These are phyloP conservation scores for Leccinum sublutescens DNA, from an alignment of 768 basidiomycete genomes.

Conservation along the genomic window DNA sequence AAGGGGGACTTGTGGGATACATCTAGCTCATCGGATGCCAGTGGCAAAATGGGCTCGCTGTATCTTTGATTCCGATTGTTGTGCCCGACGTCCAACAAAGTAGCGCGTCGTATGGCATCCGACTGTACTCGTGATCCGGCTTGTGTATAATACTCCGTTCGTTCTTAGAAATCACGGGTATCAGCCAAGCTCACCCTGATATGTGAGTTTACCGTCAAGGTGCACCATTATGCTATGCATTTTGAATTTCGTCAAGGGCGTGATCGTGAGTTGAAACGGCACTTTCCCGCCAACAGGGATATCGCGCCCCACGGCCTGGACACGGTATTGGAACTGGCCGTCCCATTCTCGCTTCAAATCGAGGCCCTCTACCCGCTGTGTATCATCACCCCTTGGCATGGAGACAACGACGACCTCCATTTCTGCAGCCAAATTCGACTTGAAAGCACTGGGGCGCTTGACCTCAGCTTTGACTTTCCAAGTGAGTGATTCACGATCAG, in stretches of 20 bases:
- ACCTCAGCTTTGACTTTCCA: slow-evolving; percentile 84
- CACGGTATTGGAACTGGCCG: slow-evolving; percentile 76
- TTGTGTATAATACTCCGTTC: slow-evolving; percentile 75
- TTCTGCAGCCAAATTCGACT: slow-evolving; percentile 60
- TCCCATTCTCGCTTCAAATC: slow-evolving; percentile 92
- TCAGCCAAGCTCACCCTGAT: neutral
- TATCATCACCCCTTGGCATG: slow-evolving; percentile 45
- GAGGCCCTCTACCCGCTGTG: slow-evolving; percentile 73
- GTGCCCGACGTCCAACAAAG: slow-evolving; percentile 61
- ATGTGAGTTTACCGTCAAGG: slow-evolving; percentile 64
- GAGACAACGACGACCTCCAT: slow-evolving; percentile 77
- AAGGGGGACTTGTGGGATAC: slow-evolving; percentile 69
- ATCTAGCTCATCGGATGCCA: slow-evolving; percentile 65
- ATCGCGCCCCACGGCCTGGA: slow-evolving; percentile 69
- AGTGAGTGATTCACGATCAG: slow-evolving; percentile 70
- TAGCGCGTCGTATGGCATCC: slow-evolving; percentile 58
- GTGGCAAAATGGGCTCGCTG: slow-evolving; percentile 70
- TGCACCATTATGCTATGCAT: slow-evolving; percentile 71
- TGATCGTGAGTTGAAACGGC: slow-evolving; percentile 75
- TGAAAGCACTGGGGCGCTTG: slow-evolving; percentile 79
- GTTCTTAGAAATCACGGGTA: slow-evolving; percentile 47
- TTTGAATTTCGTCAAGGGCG: slow-evolving; percentile 83
- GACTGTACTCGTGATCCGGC: slow-evolving; percentile 66
- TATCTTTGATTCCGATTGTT: slow-evolving; percentile 40
- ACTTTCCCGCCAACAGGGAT: slow-evolving; percentile 83